A percentile compares a stretch with the other conserved stretches of the same genome.
phyloP scores from a whole-genome alignment of 345 rosid species.

The Citrus mangshanensis region DNA sequence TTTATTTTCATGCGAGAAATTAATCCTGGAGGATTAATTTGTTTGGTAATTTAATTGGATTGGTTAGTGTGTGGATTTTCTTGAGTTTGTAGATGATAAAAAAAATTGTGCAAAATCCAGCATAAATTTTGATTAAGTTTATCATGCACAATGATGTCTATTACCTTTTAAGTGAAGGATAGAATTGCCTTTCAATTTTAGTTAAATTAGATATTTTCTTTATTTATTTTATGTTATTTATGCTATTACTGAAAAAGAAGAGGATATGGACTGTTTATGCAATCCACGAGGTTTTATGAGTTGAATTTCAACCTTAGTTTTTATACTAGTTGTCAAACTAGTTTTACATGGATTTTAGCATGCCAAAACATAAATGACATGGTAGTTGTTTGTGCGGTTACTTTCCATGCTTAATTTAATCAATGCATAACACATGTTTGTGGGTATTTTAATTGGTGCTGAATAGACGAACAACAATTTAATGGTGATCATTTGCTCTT shows the following conservation, averaged over 20 bases:
- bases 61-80: neutral
- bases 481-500: neutral
- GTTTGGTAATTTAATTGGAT: neutral
- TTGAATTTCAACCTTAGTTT: neutral
- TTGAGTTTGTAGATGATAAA: neutral
- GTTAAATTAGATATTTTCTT: neutral
- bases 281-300: neutral
- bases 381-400: neutral
- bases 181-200: neutral
- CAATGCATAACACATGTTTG: neutral
- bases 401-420: neutral
- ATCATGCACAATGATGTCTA: neutral
- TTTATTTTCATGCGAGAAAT: neutral
- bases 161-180: neutral
- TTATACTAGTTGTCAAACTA: neutral
- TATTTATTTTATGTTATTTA: neutral
- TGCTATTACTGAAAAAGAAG: neutral
- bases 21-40: neutral
- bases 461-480: neutral
- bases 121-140: neutral
- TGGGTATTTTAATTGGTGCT: neutral
- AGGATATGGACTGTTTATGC: neutral
- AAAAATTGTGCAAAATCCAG: neutral
- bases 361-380: neutral
- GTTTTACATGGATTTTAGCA: neutral